Conservation (phyloP, 2,329 filamentous ascomycete genomes). For the Mollisiaceae sp. region DNA sequence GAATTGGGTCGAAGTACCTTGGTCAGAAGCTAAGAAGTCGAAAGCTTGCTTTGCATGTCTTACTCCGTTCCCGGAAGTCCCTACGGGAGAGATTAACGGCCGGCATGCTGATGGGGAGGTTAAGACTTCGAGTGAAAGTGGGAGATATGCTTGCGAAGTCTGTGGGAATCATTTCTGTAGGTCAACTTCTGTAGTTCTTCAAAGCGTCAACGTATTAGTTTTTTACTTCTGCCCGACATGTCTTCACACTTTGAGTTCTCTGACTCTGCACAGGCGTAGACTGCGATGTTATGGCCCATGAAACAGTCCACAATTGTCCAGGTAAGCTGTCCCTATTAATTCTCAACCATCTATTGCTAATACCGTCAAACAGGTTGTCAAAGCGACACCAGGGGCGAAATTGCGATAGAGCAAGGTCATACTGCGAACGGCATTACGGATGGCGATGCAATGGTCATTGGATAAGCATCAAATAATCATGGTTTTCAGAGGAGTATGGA, state of each 20-base stretch:
- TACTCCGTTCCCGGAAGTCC: constrained; percentile 65
- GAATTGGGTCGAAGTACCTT: constrained; percentile 90
- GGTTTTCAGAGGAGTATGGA: neutral
- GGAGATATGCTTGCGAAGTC: constrained; percentile 86
- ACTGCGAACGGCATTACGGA: constrained; percentile 8
- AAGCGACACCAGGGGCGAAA: constrained; percentile 12
- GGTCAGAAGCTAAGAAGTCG: constrained; percentile 66
- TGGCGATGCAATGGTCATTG: constrained; percentile 16
- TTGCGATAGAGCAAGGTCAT: neutral
- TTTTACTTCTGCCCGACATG: neutral
- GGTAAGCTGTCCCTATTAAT: constrained; percentile 7
- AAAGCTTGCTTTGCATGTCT: constrained; percentile 80
- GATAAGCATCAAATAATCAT: neutral
- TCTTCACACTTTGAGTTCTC: neutral
- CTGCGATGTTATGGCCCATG: constrained; percentile 7
- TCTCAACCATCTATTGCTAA: neutral
- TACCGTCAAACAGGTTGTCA: constrained; percentile 19
- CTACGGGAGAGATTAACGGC: constrained; percentile 28
- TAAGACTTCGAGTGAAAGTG: constrained; percentile 81
- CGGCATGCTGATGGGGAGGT: constrained; percentile 39
- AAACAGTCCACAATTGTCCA: constrained; percentile 26
- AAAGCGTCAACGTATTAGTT: neutral
- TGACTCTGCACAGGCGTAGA: constrained; percentile 10
- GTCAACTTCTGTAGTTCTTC: constrained; percentile 61
- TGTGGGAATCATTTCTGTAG: constrained; percentile 94